Conservation (phyloP, 1,284 basidiomycete species). For the Tremellales sp. region DNA sequence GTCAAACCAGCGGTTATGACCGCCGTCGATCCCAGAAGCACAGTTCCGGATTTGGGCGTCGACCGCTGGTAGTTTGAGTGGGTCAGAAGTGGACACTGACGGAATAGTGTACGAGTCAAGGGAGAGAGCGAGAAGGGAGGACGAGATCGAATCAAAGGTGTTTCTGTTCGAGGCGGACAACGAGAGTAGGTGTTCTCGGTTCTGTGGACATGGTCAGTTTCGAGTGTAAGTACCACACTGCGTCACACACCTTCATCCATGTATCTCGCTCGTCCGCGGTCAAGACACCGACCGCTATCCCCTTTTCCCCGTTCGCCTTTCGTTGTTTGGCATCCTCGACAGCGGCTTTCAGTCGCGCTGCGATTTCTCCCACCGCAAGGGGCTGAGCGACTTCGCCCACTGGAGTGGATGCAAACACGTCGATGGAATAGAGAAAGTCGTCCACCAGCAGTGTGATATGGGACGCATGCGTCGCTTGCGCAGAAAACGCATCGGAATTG, state of each 20-base stretch:
- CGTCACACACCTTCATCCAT: conserved; percentile 68
- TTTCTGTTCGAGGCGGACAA: conserved; percentile 63
- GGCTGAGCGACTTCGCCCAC: conserved; percentile 38
- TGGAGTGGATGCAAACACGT: conserved; percentile 56
- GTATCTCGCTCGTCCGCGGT: conserved; percentile 75
- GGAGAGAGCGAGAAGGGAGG: conserved; percentile 70
- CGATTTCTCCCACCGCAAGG: conserved; percentile 57
- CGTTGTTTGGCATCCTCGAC: conserved; percentile 65
- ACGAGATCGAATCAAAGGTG: conserved; percentile 62
- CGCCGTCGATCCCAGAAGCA: conserved; percentile 63
- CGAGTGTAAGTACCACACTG: conserved; percentile 2
- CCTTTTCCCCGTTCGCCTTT: conserved; percentile 55
- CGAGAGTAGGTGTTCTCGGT: conserved; percentile 65
- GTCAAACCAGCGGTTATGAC: conserved; percentile 88
- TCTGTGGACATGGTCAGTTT: conserved; percentile 51
- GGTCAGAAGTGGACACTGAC: conserved; percentile 47
- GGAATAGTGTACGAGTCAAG: conserved; percentile 54
- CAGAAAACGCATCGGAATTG: conserved; percentile 61
- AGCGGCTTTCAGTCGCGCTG: conserved; percentile 61
- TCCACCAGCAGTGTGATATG: conserved; percentile 70
- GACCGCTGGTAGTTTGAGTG: conserved; percentile 54
- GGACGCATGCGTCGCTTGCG: conserved; percentile 55
- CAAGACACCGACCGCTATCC: conserved; percentile 65
- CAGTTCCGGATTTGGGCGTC: conserved; percentile 76
- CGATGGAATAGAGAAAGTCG: conserved; percentile 77